These are phyloP conservation scores for Rhizopus arrhizus DNA, from an alignment of 371 early-diverging fungal genomes.

Conservation along the genomic window DNA sequence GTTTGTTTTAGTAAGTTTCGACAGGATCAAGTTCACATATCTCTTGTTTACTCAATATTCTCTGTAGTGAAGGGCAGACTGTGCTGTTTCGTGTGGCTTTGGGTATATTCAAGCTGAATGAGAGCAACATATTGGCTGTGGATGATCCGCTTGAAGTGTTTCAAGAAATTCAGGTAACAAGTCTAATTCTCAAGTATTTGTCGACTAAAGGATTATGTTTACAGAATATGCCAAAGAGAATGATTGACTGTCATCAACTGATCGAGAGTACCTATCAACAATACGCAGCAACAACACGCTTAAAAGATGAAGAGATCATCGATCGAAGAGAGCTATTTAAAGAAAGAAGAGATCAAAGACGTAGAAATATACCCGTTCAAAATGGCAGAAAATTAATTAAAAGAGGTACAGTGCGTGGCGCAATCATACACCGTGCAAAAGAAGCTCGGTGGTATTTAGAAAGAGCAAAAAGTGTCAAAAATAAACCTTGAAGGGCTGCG, in stretches of 20 bases:
- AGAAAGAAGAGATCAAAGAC: constrained; percentile 45
- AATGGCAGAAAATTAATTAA: constrained; percentile 30
- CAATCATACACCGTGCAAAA: constrained; percentile 44
- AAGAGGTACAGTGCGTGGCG: constrained; percentile 41
- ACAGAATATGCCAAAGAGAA: constrained; percentile 72
- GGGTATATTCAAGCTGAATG: constrained; percentile 76
- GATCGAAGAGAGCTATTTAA: constrained; percentile 56
- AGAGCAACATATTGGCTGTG: constrained; percentile 62
- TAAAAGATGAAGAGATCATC: constrained; percentile 60
- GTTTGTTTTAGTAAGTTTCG: constrained; percentile 68
- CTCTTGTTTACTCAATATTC: neutral
- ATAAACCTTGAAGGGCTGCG: constrained; percentile 1
- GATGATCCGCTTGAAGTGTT: constrained; percentile 73
- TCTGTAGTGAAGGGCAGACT: constrained; percentile 72
- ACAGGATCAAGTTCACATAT: neutral
- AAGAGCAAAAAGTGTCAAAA: constrained; percentile 47
- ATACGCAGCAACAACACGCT: constrained; percentile 51
- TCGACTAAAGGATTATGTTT: neutral
- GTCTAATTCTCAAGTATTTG: no score
- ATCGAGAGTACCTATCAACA: constrained; percentile 67
- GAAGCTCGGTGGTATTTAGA: constrained; percentile 50
- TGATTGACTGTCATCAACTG: constrained; percentile 75
- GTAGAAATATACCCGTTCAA: constrained; percentile 36
- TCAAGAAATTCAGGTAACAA: constrained; percentile 61
- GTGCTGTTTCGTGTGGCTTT: constrained; percentile 79